Base-by-base conservation (phyloP, 1,139 yeast species). In the Yamadazyma spencermartinsiae region DNA sequence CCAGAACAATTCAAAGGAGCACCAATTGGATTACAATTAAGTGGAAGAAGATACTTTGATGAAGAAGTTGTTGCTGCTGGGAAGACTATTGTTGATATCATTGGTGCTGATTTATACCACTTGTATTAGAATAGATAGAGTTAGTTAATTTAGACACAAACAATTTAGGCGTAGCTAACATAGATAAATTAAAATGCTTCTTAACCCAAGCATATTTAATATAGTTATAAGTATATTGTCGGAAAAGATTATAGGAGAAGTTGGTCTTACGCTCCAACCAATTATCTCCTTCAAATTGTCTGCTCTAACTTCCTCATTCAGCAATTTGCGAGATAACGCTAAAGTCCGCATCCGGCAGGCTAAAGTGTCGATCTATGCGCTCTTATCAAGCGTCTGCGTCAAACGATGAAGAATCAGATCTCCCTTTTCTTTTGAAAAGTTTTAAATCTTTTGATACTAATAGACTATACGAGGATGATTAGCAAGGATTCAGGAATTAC, bases 1-100 rank as follows among this genome's bases (percentile, higher is more conserved):
- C 68, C 73, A 2, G 61, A 60, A 28, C 48, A 55, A 23, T 66
- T 63, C 35, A 46, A 46, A 13, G 69, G 68, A n/a, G 74, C 74
- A 1, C 74, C 74, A 25, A 54, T 68, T 45, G 74, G 64, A n/a
- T 57, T 68, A 39, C 74, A 68, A 48, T 57, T 68, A 35, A 51
- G 61, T 21, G 72, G 72, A 29, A 60, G 65, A 50, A 60, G 73
- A 48, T 68, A 65, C 47, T 51, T 46, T 33, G 74, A 68, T 44
- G 74, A 68, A 46, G 73, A 68, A 37, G 72, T 68, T 23, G 59
- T 68, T 24, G 72, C 72, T 39, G 72, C 68, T 24, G 66, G 68
- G 36, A 65, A 61, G 40, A 52, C 67, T 14, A 55, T 70, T 38
- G 63, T 55, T 27, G 58, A 60, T 30, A 42, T 59, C 29, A 52